phyloP scores from a whole-genome alignment of 441 rosid species.

The Gossypium gossypioides region DNA sequence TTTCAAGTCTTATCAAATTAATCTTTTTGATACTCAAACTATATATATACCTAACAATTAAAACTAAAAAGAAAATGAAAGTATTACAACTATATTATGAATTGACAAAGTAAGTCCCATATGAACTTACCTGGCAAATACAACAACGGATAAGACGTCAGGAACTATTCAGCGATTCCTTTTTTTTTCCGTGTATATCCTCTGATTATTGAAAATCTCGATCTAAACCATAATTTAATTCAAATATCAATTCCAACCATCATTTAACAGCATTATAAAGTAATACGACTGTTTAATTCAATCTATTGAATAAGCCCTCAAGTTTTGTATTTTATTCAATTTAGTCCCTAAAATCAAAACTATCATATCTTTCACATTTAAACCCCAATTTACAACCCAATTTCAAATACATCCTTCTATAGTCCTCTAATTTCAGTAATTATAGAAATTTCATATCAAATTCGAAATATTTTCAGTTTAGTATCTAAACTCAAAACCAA shows the following conservation, averaged over 20 bases:
- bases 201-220: too few relatives aligned
- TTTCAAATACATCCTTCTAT: background rate
- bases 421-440: too few relatives aligned
- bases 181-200: background rate
- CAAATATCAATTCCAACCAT: background rate
- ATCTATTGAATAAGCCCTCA: background rate
- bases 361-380: background rate
- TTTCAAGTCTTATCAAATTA: background rate
- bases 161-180: too few relatives aligned
- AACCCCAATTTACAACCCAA: background rate
- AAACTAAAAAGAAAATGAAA: background rate
- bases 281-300: too few relatives aligned
- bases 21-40: background rate
- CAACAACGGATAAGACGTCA: too few relatives aligned
- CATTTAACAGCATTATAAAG: background rate
- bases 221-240: background rate
- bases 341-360: background rate
- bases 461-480: background rate
- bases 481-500: background rate
- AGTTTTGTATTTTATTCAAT: too few relatives aligned
- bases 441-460: background rate
- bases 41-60: background rate
- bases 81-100: background rate
- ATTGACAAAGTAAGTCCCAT: background rate
- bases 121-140: background rate